Conservation (phyloP, 1,284 basidiomycete genomes). For the Pyrrhoderma lamaoense region DNA sequence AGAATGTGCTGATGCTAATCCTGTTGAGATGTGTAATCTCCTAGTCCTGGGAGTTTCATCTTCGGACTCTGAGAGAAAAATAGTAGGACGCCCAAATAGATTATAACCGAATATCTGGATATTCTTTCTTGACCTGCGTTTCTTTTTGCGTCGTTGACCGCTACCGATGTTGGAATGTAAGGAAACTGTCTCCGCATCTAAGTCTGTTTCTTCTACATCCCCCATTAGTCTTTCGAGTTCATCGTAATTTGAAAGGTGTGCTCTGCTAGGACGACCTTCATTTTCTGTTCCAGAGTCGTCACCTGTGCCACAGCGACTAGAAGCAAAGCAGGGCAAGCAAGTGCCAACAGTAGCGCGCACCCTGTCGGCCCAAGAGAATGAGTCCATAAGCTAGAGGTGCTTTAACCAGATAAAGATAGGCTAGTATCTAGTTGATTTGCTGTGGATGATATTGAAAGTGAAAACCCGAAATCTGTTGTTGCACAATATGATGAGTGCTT, state of each 20-base stretch:
- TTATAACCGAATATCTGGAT: constrained; percentile 57
- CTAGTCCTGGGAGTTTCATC: constrained; percentile 19
- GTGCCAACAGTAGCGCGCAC: constrained; percentile 47
- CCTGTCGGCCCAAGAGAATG: constrained; percentile 57
- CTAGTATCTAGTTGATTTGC: no score
- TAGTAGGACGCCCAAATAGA: constrained; percentile 52
- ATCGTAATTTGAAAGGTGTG: constrained; percentile 38
- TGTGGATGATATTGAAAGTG: no score
- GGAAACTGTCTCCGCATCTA: constrained; percentile 54
- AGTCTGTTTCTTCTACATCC: constrained; percentile 35
- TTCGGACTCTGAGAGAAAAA: constrained; percentile 50
- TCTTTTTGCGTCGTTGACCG: constrained; percentile 29
- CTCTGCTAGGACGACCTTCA: constrained; percentile 29
- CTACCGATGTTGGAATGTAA: constrained; percentile 56
- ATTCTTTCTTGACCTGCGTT: constrained; percentile 25
- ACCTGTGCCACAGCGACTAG: constrained; percentile 8
- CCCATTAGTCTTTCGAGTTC: constrained; percentile 55
- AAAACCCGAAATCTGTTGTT: no score
- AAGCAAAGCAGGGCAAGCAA: constrained; percentile 50
- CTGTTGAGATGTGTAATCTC: background rate
- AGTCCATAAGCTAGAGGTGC: constrained; percentile 30
- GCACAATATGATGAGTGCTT: no score
- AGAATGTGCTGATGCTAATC: constrained; percentile 19
- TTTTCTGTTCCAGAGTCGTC: constrained; percentile 19
- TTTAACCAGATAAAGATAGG: no score